Base-by-base conservation (phyloP, 2,329 filamentous ascomycete species). In the Gnomoniopsis sp. region DNA sequence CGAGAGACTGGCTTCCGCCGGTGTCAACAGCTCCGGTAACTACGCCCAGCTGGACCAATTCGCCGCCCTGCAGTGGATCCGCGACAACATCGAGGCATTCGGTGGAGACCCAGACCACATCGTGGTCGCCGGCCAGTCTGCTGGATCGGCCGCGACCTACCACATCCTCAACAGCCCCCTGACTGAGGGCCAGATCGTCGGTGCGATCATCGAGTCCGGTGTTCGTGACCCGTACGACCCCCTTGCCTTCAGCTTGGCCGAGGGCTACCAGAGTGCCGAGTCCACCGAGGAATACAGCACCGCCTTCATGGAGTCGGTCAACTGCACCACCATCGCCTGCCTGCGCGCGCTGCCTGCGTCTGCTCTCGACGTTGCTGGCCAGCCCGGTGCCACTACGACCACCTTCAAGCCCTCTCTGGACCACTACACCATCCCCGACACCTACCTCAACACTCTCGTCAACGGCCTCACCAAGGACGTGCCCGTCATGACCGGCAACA, bases 31-130 rank as follows among this genome's bases (percentile, higher is more conserved):
- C n/a, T 73, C 72, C 38, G 70, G 79, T 17, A 83, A 84, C 62
- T 77, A 74, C 10, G 80, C 78, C 1, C 65, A 81, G 10, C 71
- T 79, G 22, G 79, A 83, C 58, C 79, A 81, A 65, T 70, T 77
- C 17, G 74, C 79, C 15, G 77, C 72, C 2, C 65, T 83, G 3
- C 66, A 75, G 49, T 83, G 80, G 79, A 75, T 82, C 0, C 74
- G 79, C 55, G 68, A 74, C 33, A 73, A 82, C 41, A 79, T 83
- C 43, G 65, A 53, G 4, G 59, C 57, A 14, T 79, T 79, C 58
- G 74, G 78, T 10, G 79, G 79, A 1, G 73, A 81, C 60, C 67
- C 68, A 3, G 60, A 63, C 2, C 57, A 58, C 3, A 64, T 69
- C 15, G 68, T 66, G 0, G 55, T 57, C 11, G 65, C 62, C 30